phyloP scores from a whole-genome alignment of 345 rosid species.

The Garcia nutans region DNA sequence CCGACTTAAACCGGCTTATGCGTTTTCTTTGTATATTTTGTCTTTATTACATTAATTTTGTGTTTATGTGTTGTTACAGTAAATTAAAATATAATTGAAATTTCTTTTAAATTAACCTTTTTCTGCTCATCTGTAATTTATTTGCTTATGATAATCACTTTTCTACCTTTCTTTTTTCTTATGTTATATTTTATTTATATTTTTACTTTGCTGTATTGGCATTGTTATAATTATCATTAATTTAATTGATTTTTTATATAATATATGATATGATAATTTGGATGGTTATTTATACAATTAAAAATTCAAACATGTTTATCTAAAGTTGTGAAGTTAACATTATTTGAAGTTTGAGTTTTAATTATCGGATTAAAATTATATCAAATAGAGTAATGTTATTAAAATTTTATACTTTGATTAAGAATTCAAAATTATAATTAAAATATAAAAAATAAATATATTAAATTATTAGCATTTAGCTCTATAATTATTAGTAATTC shows the following conservation, averaged over 20 bases:
- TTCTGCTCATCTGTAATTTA: background rate
- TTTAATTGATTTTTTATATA: too few species aligned
- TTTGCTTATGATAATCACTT: background rate
- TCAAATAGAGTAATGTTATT: too few species aligned
- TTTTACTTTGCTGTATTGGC: background rate
- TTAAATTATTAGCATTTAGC: too few species aligned
- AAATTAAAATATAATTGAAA: background rate
- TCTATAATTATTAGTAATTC: too few species aligned
- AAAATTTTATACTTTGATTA: too few species aligned
- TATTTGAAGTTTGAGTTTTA: too few species aligned
- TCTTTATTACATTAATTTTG: conserved; percentile 17
- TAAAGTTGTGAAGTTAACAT: too few species aligned
- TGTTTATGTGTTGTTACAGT: background rate
- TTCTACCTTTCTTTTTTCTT: background rate
- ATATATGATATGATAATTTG: background rate
- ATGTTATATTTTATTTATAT: background rate
- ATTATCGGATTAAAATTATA: too few species aligned
- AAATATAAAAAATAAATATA: too few species aligned
- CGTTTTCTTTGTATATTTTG: conserved; percentile 25
- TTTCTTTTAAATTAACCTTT: background rate
- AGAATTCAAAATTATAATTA: too few species aligned
- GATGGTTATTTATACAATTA: background rate
- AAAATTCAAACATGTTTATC: background rate
- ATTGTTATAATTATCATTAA: background rate
- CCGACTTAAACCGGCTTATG: conserved; percentile 46